Evolutionary conservation across 495 filamentous ascomycete species (phyloP).

Genomic region (Penicillium herquei): DNA sequence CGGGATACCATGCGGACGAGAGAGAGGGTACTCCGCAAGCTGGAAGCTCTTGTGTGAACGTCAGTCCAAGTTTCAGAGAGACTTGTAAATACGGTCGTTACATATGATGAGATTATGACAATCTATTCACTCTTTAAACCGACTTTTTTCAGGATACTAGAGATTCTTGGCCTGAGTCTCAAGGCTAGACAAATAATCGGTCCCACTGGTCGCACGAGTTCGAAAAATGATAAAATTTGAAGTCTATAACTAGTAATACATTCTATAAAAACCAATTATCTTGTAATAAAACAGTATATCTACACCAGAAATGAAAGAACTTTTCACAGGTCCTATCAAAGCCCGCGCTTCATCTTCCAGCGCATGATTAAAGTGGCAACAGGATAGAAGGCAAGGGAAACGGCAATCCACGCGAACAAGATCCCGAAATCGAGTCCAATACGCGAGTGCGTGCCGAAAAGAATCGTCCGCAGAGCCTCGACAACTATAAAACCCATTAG

Average conservation of each 20-base stretch:
- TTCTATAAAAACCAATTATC: too few species aligned
- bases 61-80: too few species aligned
- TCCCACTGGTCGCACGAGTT: too few species aligned
- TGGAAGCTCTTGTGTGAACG: neutral
- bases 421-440: slow-evolving; percentile 67
- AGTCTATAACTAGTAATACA: too few species aligned
- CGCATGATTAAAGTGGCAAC: slow-evolving; percentile 58
- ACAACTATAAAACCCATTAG: slow-evolving; percentile 46
- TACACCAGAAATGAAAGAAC: neutral
- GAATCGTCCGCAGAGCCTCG: slow-evolving; percentile 57
- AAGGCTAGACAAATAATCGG: too few species aligned
- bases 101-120: too few species aligned
- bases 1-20: neutral
- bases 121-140: too few species aligned
- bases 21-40: neutral
- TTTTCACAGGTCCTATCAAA: neutral
- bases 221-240: too few species aligned
- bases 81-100: too few species aligned
- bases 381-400: slow-evolving; percentile 59
- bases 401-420: slow-evolving; percentile 57
- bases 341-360: slow-evolving; percentile 51
- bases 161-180: too few species aligned
- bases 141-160: too few species aligned
- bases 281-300: neutral
- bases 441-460: slow-evolving; percentile 61